These are phyloP conservation scores for Crucihimalaya himalaica DNA, from an alignment of 345 rosid genomes.

Conservation along the genomic window DNA sequence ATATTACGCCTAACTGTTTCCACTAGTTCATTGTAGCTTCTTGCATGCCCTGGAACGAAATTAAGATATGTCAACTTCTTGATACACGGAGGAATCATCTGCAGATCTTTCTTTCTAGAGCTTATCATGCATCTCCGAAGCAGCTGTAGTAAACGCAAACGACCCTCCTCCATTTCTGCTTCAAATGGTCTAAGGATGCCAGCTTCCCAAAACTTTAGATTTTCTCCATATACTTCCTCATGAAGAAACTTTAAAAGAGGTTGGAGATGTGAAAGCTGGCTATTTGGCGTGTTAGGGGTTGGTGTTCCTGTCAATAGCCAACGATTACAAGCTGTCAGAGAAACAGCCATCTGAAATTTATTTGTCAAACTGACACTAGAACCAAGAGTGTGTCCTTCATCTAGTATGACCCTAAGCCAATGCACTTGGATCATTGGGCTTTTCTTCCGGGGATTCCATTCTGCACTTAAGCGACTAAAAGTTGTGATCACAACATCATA, in stretches of 20 bases:
- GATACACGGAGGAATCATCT: slow-evolving; percentile 88
- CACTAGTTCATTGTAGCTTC: slow-evolving; percentile 91
- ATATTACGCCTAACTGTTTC: slow-evolving; percentile 90
- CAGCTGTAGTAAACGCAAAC: slow-evolving; percentile 64
- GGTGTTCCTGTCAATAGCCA: slow-evolving; percentile 99
- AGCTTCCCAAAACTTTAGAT: slow-evolving; percentile 83
- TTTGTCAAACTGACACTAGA: slow-evolving; percentile 90
- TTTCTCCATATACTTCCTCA: slow-evolving; percentile 85
- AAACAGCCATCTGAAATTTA: slow-evolving; percentile 93
- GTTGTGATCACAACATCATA: slow-evolving; percentile 92
- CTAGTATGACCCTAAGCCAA: slow-evolving; percentile 92
- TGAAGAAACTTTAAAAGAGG: slow-evolving; percentile 91
- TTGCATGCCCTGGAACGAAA: slow-evolving; percentile 81
- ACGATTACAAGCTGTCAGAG: slow-evolving; percentile 75
- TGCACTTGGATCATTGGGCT: slow-evolving; percentile 94
- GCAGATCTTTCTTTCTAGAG: slow-evolving; percentile 88
- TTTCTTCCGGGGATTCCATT: slow-evolving; percentile 77
- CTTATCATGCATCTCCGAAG: slow-evolving; percentile 91
- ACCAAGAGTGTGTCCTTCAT: slow-evolving; percentile 99
- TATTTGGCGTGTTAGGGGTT: slow-evolving; percentile 81
- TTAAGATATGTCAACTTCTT: slow-evolving; percentile 73
- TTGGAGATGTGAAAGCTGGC: slow-evolving; percentile 85
- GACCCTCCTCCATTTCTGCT: slow-evolving; percentile 92
- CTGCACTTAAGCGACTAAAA: slow-evolving; percentile 91
- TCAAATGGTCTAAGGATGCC: slow-evolving; percentile 92